These are phyloP conservation scores for Abrus precatorius DNA, from an alignment of 306 rosid species.

Conservation along the genomic window DNA sequence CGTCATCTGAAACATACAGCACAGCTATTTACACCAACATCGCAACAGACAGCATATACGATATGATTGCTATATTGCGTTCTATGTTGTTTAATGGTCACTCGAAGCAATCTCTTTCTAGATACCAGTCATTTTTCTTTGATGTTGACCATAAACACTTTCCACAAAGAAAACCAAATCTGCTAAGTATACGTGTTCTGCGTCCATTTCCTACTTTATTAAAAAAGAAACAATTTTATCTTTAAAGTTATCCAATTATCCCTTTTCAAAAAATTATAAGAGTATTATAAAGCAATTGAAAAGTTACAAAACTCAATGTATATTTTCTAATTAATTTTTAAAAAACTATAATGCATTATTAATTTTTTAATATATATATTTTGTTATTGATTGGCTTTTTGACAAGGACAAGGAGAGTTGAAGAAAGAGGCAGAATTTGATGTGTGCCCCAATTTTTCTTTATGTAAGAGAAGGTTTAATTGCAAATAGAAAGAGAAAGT, in stretches of 20 bases:
- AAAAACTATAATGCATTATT: neutral
- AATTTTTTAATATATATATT: no score
- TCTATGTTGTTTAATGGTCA: slow-evolving; percentile 7
- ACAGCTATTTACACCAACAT: slow-evolving; percentile 43
- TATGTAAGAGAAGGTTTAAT: neutral
- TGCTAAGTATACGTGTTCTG: slow-evolving; percentile 1
- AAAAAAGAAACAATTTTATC: neutral
- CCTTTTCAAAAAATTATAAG: neutral
- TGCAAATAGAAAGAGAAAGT: neutral
- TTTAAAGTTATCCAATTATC: neutral
- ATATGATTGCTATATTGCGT: neutral
- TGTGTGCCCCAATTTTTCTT: neutral
- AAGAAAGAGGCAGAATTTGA: neutral
- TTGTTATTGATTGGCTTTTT: slow-evolving; percentile 1
- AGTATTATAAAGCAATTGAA: no score
- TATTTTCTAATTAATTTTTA: neutral
- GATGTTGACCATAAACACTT: slow-evolving; percentile 3
- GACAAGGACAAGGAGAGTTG: slow-evolving; percentile 6
- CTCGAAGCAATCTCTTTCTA: slow-evolving; percentile 23
- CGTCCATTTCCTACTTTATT: neutral
- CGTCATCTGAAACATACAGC: slow-evolving; percentile 37
- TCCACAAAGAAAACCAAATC: slow-evolving; percentile 8
- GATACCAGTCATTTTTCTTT: neutral
- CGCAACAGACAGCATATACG: neutral
- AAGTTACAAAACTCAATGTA: no score